A percentile compares a stretch with the other conserved stretches of the same genome.
These are phyloP conservation scores for Ophidiomyces ophidiicola DNA, from an alignment of 2,329 filamentous ascomycete genomes.

Conservation along the genomic window DNA sequence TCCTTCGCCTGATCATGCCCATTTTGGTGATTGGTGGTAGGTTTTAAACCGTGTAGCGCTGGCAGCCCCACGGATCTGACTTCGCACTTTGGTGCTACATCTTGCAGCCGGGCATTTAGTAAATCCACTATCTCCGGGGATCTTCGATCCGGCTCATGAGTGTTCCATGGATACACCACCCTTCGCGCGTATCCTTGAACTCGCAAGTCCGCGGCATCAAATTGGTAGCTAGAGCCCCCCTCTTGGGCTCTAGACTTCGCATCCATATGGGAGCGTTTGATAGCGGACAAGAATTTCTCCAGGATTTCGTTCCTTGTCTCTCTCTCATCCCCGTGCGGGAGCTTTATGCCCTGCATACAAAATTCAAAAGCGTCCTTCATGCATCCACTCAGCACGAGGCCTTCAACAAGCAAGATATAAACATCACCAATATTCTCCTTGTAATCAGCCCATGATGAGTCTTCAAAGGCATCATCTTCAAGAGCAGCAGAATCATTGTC, in stretches of 20 bases:
- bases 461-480: conserved; percentile 19
- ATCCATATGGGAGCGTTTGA: conserved; percentile 20
- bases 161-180: conserved; percentile 53
- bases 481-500: conserved; percentile 20
- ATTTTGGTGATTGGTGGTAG: conserved; percentile 12
- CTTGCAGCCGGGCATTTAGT: conserved; percentile 57
- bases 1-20: conserved; percentile 10
- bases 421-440: conserved; percentile 23
- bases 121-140: conserved; percentile 46
- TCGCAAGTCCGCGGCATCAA: conserved; percentile 24
- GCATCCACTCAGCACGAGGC: conserved; percentile 29
- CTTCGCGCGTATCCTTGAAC: conserved; percentile 35
- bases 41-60: conserved; percentile 42
- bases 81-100: conserved; percentile 68
- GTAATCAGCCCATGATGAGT: conserved; percentile 14
- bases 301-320: conserved; percentile 14
- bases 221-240: conserved; percentile 13
- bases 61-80: conserved; percentile 67
- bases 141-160: conserved; percentile 47
- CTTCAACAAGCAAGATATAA: conserved; percentile 28
- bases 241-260: background rate
- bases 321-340: conserved; percentile 15
- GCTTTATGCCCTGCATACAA: conserved; percentile 23
- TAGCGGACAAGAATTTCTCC: conserved; percentile 21
- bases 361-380: conserved; percentile 33